phyloP scores from a whole-genome alignment of 306 rosid species.

The Prunus armeniaca region DNA sequence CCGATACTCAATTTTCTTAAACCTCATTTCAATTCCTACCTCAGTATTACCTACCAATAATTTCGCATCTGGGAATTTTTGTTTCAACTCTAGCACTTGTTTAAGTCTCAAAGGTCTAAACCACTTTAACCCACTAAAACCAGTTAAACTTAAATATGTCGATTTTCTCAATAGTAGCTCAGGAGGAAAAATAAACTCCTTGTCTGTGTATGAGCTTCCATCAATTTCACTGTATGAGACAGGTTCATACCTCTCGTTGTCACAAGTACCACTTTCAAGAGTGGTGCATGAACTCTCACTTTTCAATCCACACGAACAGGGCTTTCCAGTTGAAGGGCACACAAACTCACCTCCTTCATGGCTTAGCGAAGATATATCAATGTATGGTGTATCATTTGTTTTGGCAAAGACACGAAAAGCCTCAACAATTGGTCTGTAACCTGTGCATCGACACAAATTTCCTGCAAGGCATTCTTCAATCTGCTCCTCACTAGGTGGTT shows the following conservation, averaged over 20 bases:
- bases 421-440: constrained; percentile 92
- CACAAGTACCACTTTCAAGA: constrained; percentile 27
- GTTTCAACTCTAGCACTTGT: constrained; percentile 67
- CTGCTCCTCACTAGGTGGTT: constrained; percentile 74
- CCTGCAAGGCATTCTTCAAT: constrained; percentile 94
- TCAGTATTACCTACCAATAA: constrained; percentile 84
- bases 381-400: constrained; percentile 55
- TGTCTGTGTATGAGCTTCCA: constrained; percentile 75
- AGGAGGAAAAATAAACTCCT: constrained; percentile 91
- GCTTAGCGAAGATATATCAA: constrained; percentile 49
- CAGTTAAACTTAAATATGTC: constrained; percentile 54
- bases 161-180: constrained; percentile 63
- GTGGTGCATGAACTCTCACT: constrained; percentile 30
- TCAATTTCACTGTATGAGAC: constrained; percentile 68
- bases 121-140: constrained; percentile 82
- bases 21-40: constrained; percentile 95
- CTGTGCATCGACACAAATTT: constrained; percentile 95
- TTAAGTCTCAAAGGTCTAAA: constrained; percentile 70
- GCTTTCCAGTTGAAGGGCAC: constrained; percentile 94
- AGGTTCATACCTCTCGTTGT: constrained; percentile 38
- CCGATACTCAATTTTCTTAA: constrained; percentile 64
- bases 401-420: constrained; percentile 91
- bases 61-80: constrained; percentile 70
- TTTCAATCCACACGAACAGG: constrained; percentile 70
- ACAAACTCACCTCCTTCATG: constrained; percentile 48